phyloP scores from a whole-genome alignment of 163 green algal genomes.

The Coccomyxa subellipsoidea region DNA sequence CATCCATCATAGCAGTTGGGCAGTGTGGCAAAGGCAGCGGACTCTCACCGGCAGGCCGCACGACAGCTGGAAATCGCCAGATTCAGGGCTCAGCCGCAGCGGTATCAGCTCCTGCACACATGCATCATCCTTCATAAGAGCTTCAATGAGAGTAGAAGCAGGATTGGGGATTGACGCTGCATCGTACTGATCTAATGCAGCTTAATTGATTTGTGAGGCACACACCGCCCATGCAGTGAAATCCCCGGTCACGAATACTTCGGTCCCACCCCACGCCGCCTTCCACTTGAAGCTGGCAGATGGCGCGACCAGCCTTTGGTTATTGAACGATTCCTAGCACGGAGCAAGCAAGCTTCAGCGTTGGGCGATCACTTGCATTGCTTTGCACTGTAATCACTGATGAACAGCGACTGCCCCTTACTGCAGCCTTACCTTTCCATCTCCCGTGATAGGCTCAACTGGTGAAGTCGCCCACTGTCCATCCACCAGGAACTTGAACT shows the following conservation, averaged over 20 bases:
- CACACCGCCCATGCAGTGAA: conserved; percentile 41
- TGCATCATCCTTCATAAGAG: background rate
- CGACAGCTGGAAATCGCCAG: conserved; percentile 33
- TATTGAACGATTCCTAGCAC: conserved; percentile 45
- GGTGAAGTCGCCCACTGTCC: conserved; percentile 54
- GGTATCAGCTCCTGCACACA: conserved; percentile 10
- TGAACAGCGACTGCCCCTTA: too few relatives aligned
- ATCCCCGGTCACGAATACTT: conserved; percentile 46
- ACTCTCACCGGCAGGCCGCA: background rate
- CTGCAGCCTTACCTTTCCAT: conserved; percentile 46
- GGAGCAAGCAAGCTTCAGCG: too few relatives aligned
- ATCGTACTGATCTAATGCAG: too few relatives aligned
- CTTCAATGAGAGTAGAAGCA: background rate
- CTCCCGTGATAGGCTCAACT: conserved; percentile 50
- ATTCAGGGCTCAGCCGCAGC: conserved; percentile 19
- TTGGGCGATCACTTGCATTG: too few relatives aligned
- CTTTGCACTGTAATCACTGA: too few relatives aligned
- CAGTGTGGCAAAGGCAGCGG: too few relatives aligned
- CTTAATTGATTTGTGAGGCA: too few relatives aligned
- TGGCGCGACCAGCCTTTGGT: conserved; percentile 44
- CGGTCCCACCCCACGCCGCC: conserved; percentile 17
- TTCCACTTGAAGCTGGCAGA: conserved; percentile 50
- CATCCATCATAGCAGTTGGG: too few relatives aligned
- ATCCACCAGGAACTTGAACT: conserved; percentile 74
- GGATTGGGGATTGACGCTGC: too few relatives aligned